Conservation (phyloP, 1,284 basidiomycete genomes). For the Cryptococcus wingfieldii region DNA sequence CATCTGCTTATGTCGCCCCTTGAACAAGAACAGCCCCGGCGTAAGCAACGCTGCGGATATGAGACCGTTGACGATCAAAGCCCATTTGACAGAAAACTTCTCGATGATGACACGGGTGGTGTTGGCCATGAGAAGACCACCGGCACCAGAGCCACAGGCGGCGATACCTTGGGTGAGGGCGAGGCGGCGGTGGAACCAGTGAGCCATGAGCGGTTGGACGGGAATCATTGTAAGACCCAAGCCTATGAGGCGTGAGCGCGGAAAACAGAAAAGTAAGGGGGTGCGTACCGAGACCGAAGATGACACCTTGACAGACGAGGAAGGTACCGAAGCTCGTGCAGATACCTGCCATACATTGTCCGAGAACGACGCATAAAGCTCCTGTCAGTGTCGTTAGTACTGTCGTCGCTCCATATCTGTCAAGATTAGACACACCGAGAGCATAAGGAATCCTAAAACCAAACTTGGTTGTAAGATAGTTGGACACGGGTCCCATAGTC, state of each 20-base stretch:
- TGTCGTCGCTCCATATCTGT: neutral
- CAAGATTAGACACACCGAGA: neutral
- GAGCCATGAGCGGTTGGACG: slow-evolving; percentile 40
- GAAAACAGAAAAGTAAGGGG: neutral
- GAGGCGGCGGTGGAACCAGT: slow-evolving; percentile 46
- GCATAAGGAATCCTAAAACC: slow-evolving; percentile 31
- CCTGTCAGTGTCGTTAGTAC: neutral
- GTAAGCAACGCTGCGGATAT: slow-evolving; percentile 43
- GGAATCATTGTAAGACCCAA: slow-evolving; percentile 34
- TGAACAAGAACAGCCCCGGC: slow-evolving; percentile 42
- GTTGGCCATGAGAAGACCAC: slow-evolving; percentile 43
- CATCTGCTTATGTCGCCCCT: slow-evolving; percentile 35
- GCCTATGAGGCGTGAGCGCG: neutral
- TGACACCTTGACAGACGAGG: slow-evolving; percentile 35
- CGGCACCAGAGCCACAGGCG: slow-evolving; percentile 42
- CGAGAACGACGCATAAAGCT: slow-evolving; percentile 22
- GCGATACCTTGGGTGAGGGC: slow-evolving; percentile 41
- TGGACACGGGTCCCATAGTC: slow-evolving; percentile 45
- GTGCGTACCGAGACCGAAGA: slow-evolving; percentile 35
- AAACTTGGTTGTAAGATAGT: slow-evolving; percentile 36
- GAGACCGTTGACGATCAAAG: slow-evolving; percentile 46
- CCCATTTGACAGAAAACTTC: slow-evolving; percentile 38
- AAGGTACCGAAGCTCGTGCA: slow-evolving; percentile 28
- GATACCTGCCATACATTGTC: slow-evolving; percentile 35
- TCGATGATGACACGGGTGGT: slow-evolving; percentile 41